Evolutionary conservation across 2,329 filamentous ascomycete genomes (phyloP).

Genomic region (Rhinocladiella mackenziei): DNA sequence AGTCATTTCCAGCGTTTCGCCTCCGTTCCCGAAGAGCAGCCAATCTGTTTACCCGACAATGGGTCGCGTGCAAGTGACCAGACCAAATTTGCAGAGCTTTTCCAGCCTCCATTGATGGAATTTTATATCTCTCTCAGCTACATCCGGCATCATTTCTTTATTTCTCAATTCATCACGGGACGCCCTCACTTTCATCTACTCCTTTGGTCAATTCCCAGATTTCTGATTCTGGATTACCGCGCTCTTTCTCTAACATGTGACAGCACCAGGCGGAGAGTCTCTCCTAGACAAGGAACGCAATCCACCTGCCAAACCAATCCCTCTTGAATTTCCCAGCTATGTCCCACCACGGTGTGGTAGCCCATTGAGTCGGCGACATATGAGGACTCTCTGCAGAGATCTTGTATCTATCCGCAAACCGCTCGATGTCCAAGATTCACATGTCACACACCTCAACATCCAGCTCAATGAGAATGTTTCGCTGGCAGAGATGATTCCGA

Average conservation of each 20-base stretch:
- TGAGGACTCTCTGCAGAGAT: slow-evolving; percentile 40
- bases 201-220: neutral
- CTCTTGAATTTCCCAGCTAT: slow-evolving; percentile 51
- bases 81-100: too few species aligned
- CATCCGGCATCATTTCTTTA: too few species aligned
- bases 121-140: too few species aligned
- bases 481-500: slow-evolving; percentile 36
- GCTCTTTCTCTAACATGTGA: slow-evolving; percentile 4
- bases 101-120: too few species aligned
- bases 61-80: too few species aligned
- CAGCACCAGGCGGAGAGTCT: slow-evolving; percentile 12
- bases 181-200: neutral
- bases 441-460: slow-evolving; percentile 42
- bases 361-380: slow-evolving; percentile 36
- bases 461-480: slow-evolving; percentile 37
- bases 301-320: slow-evolving; percentile 48
- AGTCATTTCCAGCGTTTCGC: too few species aligned
- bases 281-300: slow-evolving; percentile 40
- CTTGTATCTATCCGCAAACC: slow-evolving; percentile 44
- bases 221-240: neutral
- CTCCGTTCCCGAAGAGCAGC: too few species aligned
- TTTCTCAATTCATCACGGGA: too few species aligned
- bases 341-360: slow-evolving; percentile 36
- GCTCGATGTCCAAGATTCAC: slow-evolving; percentile 39
- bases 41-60: too few species aligned